Conservation (phyloP, 2,329 filamentous ascomycete genomes). For the Thelonectria olida region DNA sequence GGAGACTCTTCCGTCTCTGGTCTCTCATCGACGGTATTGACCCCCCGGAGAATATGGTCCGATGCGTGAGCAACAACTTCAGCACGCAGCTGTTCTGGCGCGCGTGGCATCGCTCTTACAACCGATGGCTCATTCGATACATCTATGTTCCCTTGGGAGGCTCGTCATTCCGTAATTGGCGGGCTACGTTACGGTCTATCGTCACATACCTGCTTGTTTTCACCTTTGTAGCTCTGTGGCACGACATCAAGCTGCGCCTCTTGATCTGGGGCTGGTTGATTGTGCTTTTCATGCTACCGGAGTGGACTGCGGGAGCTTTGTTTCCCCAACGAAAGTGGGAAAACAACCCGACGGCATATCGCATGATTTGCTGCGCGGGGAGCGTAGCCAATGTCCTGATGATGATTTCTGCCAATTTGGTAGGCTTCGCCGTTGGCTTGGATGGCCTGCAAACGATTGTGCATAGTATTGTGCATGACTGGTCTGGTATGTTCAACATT, state of each 20-base stretch:
- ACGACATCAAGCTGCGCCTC: slow-evolving; percentile 91
- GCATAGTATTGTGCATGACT: slow-evolving; percentile 77
- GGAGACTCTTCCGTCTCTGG: slow-evolving; percentile 99
- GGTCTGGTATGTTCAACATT: slow-evolving; percentile 63
- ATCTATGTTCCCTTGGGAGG: slow-evolving; percentile 93
- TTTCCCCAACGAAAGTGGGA: slow-evolving; percentile 82
- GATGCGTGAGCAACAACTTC: slow-evolving; percentile 96
- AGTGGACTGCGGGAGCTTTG: slow-evolving; percentile 75
- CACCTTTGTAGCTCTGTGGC: slow-evolving; percentile 97
- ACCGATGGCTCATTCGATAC: slow-evolving; percentile 93
- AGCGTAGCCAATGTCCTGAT: slow-evolving; percentile 87
- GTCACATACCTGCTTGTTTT: slow-evolving; percentile 87
- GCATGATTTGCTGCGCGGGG: slow-evolving; percentile 82
- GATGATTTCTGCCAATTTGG: slow-evolving; percentile 95
- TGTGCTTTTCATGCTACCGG: slow-evolving; percentile 91
- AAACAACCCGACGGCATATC: slow-evolving; percentile 74
- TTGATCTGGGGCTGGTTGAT: slow-evolving; percentile 98
- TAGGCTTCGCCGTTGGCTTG: slow-evolving; percentile 91
- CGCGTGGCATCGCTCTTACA: slow-evolving; percentile 94
- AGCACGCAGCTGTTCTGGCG: slow-evolving; percentile 93
- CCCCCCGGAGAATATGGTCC: slow-evolving; percentile 97
- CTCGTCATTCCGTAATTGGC: slow-evolving; percentile 57
- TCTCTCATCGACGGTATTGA: slow-evolving; percentile 89
- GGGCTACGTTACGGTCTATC: slow-evolving; percentile 65
- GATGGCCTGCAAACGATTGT: slow-evolving; percentile 86